Conservation (phyloP, 352 stramenopile genomes). For the Globisporangium perplexum region DNA sequence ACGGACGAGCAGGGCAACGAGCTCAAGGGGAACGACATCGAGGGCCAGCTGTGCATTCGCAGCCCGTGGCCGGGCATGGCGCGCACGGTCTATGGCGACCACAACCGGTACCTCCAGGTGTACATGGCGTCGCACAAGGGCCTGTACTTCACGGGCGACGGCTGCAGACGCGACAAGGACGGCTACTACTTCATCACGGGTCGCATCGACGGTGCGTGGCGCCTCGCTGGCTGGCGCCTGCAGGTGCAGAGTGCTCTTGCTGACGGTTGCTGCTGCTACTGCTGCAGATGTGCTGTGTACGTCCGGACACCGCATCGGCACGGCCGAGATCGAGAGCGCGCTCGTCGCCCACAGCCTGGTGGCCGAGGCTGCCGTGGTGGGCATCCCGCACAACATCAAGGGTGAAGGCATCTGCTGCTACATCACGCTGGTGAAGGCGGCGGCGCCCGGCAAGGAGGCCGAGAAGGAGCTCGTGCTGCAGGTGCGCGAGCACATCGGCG, state of each 20-base stretch:
- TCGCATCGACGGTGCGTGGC: slow-evolving; percentile 85
- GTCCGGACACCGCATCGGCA: slow-evolving; percentile 89
- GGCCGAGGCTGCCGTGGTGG: slow-evolving; percentile 94
- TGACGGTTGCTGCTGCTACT: slow-evolving; percentile 2
- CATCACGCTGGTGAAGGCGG: slow-evolving; percentile 88
- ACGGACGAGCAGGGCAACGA: slow-evolving; percentile 86
- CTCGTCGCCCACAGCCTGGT: slow-evolving; percentile 91
- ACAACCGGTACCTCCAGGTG: slow-evolving; percentile 93
- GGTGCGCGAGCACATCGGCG: slow-evolving; percentile 92
- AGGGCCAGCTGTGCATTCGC: slow-evolving; percentile 96
- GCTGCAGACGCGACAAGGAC: slow-evolving; percentile 86
- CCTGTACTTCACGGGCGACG: slow-evolving; percentile 97
- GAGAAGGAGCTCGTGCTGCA: slow-evolving; percentile 66
- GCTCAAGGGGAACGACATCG: slow-evolving; percentile 74
- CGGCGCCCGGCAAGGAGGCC: slow-evolving; percentile 49
- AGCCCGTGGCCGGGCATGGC: slow-evolving; percentile 95
- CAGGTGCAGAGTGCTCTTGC: background rate
- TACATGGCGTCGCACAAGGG: slow-evolving; percentile 97
- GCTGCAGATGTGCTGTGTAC: slow-evolving; percentile 93
- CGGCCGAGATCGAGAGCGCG: slow-evolving; percentile 84
- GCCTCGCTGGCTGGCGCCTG: background rate
- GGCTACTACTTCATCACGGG: slow-evolving; percentile 99
- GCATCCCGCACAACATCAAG: slow-evolving; percentile 95
- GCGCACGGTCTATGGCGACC: slow-evolving; percentile 92
- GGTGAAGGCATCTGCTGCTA: slow-evolving; percentile 96